Base-by-base conservation (phyloP, 2,329 filamentous ascomycete genomes). In the Sclerotinia minor region DNA sequence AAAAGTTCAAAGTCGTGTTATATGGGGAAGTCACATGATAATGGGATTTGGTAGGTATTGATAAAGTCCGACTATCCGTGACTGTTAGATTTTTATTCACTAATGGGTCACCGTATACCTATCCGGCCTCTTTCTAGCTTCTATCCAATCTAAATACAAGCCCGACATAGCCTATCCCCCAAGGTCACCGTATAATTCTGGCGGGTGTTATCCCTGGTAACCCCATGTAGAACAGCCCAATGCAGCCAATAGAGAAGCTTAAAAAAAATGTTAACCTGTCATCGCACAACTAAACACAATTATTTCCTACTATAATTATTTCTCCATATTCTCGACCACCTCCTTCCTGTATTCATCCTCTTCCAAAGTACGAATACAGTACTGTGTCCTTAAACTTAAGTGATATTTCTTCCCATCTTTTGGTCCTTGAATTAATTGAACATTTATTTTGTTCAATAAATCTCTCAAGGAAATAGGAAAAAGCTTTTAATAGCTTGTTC, bases 1-100 rank as follows among this genome's bases (percentile, higher is more conserved):
- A 67, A 67, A 67, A 53, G 65, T 63, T 63, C 57, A 41, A 26
- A 52, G 50, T 41, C n/a, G n/a, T n/a, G n/a, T n/a, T 53, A 50
- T 24, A 15, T 41, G 38, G 38, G 38, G 3, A 49, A 11, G 44
- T 61, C 59, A 61, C 59, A 50, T 61, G 59, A 61, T 60, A 13
- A 7, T 32, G 5, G 24, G 21, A 13, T n/a, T 41, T 50, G 24
- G 13, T 50, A 11, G 52, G 29, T 29, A 32, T 38, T 1, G 52
- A 8, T 21, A 21, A 3, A 32, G 4, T 32, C 26, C 52, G 52
- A 35, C 52, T 6, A 5, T 8, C 52, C 19, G n/a, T n/a, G n/a
- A n/a, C n/a, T n/a, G n/a, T n/a, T n/a, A n/a, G n/a, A n/a, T n/a
- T n/a, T n/a, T n/a, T n/a, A n/a, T n/a, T n/a, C 38, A 41, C 17